Base-by-base conservation (phyloP, 768 basidiomycete species). In the Boletus reticulatus region DNA sequence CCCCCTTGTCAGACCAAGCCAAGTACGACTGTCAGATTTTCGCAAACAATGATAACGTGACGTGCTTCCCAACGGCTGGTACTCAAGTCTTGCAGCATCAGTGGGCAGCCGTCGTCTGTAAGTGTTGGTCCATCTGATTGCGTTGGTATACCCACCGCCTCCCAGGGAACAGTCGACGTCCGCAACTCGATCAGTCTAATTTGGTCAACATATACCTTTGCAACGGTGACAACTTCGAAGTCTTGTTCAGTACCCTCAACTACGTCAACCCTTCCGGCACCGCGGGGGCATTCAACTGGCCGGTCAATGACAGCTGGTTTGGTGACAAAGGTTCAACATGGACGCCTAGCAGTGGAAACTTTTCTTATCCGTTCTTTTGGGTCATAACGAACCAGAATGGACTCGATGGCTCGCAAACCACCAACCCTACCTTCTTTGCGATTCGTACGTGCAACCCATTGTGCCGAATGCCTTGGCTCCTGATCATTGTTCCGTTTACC, bases 31-130 rank as follows among this genome's bases (percentile, higher is more conserved):
- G 89, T 64, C 63, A 86, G 66, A 29, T 81, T 45, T 66, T 71
- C 56, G 83, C 85, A 22, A 84, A 84, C 58, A 94, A 94, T 74
- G 71, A 82, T 46, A 76, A 91, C 57, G 78, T 85, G 42, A 89
- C 92, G 9, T 95, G 94, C 69, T 94, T 79, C 67, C 94, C 94
- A 11, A 76, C 75, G 0, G 47, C 70, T 9, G 72, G 78, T 54
- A 81, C 81, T 20, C 57, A 75, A 24, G 76, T 94, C 57, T 70
- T 79, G n/a, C 92, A 96, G 72, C 81, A 87, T 64, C 71, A 88
- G 47, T 91, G 83, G 78, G 83, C 85, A 5, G 80, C 84, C 37
- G 86, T 93, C 66, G 83, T 93, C 66, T 94, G 92, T 91, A 66
- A 70, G 89, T 87, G 0, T 36, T 53, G 46, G 7, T 63, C 41